phyloP scores from a whole-genome alignment of 805 yeast species.

The Candida boidinii region DNA sequence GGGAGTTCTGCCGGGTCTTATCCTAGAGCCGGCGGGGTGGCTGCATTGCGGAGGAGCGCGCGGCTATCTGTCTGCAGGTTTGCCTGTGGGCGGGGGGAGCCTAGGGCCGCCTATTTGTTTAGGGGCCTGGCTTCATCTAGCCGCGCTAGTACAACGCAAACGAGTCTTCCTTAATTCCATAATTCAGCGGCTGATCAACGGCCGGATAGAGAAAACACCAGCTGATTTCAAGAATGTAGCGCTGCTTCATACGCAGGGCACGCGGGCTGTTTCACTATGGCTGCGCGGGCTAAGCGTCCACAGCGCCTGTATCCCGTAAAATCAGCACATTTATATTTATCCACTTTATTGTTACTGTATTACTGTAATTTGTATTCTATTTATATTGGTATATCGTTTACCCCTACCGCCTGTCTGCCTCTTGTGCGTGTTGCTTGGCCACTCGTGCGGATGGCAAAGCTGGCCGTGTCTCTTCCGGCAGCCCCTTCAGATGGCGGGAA shows the following conservation, averaged over 20 bases:
- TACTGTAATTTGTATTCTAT: too few relatives aligned
- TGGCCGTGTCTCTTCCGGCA: too few relatives aligned
- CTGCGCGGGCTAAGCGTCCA: conserved; percentile 4
- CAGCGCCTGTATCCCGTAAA: conserved; percentile 26
- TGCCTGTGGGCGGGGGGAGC: conserved; percentile 4
- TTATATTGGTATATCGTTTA: too few relatives aligned
- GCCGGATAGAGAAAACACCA: too few relatives aligned
- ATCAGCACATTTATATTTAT: conserved; percentile 22
- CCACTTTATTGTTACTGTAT: too few relatives aligned
- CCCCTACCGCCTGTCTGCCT: too few relatives aligned
- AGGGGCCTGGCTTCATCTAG: conserved; percentile 16
- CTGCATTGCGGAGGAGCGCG: conserved; percentile 4
- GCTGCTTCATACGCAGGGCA: too few relatives aligned
- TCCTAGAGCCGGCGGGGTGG: conserved; percentile 3
- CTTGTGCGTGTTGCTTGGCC: too few relatives aligned
- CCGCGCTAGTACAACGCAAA: conserved; percentile 5
- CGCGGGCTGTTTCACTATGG: too few relatives aligned
- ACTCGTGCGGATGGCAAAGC: too few relatives aligned
- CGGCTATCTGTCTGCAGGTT: conserved; percentile 4
- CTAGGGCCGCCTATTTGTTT: conserved; percentile 25
- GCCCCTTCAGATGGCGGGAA: too few relatives aligned
- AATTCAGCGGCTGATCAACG: conserved; percentile 20
- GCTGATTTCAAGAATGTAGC: conserved; percentile 23
- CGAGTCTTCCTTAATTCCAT: conserved; percentile 21
- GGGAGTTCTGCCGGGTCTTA: not conserved